These are phyloP conservation scores for Acacia melanoxylon DNA, from an alignment of 306 rosid species.

Conservation along the genomic window DNA sequence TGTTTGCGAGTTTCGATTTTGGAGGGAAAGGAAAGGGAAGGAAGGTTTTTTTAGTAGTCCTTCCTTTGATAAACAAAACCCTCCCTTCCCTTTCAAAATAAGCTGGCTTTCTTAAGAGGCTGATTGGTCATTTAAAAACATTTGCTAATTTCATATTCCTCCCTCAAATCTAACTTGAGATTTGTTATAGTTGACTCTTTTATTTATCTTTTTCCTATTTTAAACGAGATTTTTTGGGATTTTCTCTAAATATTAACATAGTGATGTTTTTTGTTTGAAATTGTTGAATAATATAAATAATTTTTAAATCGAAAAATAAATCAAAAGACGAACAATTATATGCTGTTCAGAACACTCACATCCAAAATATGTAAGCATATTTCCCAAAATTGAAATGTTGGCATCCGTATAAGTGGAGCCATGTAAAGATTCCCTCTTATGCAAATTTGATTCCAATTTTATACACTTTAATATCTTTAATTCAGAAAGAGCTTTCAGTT, in stretches of 20 bases:
- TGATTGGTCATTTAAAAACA: no score
- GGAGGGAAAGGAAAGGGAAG: no score
- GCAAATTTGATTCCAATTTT: background rate
- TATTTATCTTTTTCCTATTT: no score
- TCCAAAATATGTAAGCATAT: background rate
- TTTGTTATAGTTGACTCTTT: no score
- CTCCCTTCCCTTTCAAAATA: no score
- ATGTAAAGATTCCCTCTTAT: constrained; percentile 6
- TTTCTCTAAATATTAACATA: background rate
- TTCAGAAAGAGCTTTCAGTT: background rate
- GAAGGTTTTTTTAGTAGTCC: no score
- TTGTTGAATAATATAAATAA: background rate
- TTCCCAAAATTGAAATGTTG: background rate
- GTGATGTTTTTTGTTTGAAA: background rate
- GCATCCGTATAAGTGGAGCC: background rate
- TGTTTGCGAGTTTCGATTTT: no score
- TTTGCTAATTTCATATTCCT: no score
- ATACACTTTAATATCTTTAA: background rate
- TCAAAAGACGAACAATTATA: background rate
- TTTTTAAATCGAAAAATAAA: background rate
- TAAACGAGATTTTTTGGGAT: no score
- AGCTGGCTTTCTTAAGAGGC: no score
- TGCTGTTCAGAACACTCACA: background rate
- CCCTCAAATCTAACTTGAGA: no score
- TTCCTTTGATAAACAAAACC: no score